These are phyloP conservation scores for Neoscytalidium dimidiatum DNA, from an alignment of 2,329 filamentous ascomycete genomes.

Conservation along the genomic window DNA sequence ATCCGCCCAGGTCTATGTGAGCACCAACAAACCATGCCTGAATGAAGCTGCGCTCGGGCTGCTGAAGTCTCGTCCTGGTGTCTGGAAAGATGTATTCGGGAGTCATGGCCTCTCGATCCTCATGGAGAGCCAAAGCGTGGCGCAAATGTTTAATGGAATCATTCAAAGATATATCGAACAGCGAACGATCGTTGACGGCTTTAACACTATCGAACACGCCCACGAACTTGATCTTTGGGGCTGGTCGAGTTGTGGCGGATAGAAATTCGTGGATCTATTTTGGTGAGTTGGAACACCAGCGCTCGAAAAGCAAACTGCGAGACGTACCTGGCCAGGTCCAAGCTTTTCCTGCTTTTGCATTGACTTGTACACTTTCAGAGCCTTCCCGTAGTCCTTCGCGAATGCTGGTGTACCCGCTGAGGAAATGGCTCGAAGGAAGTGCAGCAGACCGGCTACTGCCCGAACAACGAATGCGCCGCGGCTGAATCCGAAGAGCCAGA, in stretches of 20 bases:
- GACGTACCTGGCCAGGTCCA: not conserved
- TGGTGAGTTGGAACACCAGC: not conserved
- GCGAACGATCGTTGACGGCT: slow-evolving; percentile 26
- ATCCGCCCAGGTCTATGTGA: slow-evolving; percentile 42
- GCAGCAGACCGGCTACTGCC: slow-evolving; percentile 42
- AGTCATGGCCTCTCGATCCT: slow-evolving; percentile 33
- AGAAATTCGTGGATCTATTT: not conserved
- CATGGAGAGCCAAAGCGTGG: slow-evolving; percentile 44
- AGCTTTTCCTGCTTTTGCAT: slow-evolving; percentile 2
- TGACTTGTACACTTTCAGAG: slow-evolving; percentile 25
- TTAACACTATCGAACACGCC: slow-evolving; percentile 43
- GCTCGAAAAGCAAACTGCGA: not conserved
- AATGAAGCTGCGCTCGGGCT: slow-evolving; percentile 30
- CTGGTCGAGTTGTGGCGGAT: slow-evolving; percentile 22
- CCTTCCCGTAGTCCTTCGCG: slow-evolving; percentile 30
- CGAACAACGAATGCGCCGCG: slow-evolving; percentile 44
- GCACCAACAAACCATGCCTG: slow-evolving; percentile 46
- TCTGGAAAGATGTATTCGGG: slow-evolving; percentile 27
- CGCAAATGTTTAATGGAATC: slow-evolving; percentile 38
- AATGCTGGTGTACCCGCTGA: slow-evolving; percentile 29
- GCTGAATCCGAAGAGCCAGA: slow-evolving; percentile 45
- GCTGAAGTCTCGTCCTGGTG: not conserved
- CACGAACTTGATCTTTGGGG: slow-evolving; percentile 40
- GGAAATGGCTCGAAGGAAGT: slow-evolving; percentile 30
- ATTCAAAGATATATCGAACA: slow-evolving; percentile 36